Evolutionary conservation across 768 basidiomycete genomes (phyloP), one percentile per base, ranked within the genome.

Genomic region (Mycena metata): DNA sequence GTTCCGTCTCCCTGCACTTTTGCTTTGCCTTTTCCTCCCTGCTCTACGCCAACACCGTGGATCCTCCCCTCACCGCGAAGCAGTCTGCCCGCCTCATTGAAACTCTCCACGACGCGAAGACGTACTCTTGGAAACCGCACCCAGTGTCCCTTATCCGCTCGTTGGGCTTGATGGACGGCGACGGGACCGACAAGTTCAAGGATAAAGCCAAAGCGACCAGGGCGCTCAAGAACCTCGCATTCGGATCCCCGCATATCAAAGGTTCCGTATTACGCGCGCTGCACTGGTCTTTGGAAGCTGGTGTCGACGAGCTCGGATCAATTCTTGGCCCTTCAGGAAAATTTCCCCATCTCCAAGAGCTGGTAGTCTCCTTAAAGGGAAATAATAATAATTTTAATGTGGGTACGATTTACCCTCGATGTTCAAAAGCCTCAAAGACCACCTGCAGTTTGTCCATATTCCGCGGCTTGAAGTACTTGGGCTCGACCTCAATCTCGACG

Each of bases 1-100:
- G 63, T 43, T 33, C 46, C 50, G 69, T 65, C 5, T 69, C 63
- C 23, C 69, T 26, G 16, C 52, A 21, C n/a, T 50, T 69, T 41
- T 60, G 17, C 47, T 47, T 59, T 3, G 24, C 42, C 5, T 59
- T 69, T 39, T 49, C 59, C 8, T 4, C 41, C 2, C 33, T 36
- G 3, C 58, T 69, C 24, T 69, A 69, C 42, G 30, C 42, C 33
- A 57, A 58, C 43, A 59, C 33, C 6, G 10, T 56, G 21, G 24
- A 64, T 26, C 64, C 56, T 24, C 56, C 41, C 9, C 60, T 64
- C 15, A 46, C 21, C 51, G 11, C 23, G 1, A 7, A 0, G 2
- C 69, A 65, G 43, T 65, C 63, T 23, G 17, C 39, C 0, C 46
- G 15, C 0, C 51, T 69, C 15, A 54, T 59, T 24, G 17, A 26